Percentiles rank a stretch among this genome's conserved stretches.
These are phyloP conservation scores for Ophiorrhiza pumila DNA, from an alignment of 257 asterid genomes.

Conservation along the genomic window DNA sequence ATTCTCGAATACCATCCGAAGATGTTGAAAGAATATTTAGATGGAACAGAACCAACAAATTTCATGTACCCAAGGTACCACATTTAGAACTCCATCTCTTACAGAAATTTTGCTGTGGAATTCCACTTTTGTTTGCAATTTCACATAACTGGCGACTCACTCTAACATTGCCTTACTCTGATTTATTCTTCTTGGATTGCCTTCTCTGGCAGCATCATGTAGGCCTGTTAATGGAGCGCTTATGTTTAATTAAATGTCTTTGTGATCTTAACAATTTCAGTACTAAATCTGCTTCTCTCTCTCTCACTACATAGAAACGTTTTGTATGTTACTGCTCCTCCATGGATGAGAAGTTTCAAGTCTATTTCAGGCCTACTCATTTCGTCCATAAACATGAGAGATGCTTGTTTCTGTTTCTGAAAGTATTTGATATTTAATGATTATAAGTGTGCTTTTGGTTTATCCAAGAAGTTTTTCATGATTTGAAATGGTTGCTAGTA, in stretches of 20 bases:
- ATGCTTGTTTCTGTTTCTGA: not conserved
- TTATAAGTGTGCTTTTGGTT: not conserved
- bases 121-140: not conserved
- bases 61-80: slow-evolving; percentile 97
- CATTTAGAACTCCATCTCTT: not conserved
- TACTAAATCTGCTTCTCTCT: not conserved
- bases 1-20: slow-evolving; percentile 95
- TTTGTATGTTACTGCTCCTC: not conserved
- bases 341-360: not conserved
- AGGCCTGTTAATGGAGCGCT: not conserved
- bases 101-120: not conserved
- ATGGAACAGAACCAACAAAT: slow-evolving; percentile 86
- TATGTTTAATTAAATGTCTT: slow-evolving; percentile 8
- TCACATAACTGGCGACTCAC: too few relatives aligned
- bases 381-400: not conserved
- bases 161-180: not conserved
- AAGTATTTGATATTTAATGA: not conserved
- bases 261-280: not conserved
- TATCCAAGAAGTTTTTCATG: not conserved
- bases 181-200: not conserved
- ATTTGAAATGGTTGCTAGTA: not conserved
- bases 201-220: slow-evolving; percentile 1
- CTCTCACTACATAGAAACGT: not conserved
- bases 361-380: not conserved
- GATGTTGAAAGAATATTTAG: slow-evolving; percentile 85